Conservation (phyloP, 2,329 filamentous ascomycete genomes). For the Aspergillus neoniger region DNA sequence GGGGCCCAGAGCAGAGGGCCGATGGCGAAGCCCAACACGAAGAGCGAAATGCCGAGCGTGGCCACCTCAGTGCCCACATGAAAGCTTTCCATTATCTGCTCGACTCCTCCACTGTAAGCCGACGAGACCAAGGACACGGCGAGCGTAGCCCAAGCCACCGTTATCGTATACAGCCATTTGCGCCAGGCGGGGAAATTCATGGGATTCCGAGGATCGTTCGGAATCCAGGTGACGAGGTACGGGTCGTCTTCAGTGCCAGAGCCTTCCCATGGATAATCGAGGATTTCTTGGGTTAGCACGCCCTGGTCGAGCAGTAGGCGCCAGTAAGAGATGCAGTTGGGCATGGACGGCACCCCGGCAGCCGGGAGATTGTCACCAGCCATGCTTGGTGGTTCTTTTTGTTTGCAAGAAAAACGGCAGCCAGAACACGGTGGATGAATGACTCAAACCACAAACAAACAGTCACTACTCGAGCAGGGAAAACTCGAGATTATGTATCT, state of each 20-base stretch:
- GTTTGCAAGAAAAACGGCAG: not conserved
- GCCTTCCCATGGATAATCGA: slow-evolving; percentile 33
- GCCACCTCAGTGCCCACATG: slow-evolving; percentile 34
- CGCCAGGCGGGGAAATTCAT: slow-evolving; percentile 35
- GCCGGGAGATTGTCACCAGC: not conserved
- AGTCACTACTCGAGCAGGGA: not conserved
- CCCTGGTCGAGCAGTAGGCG: slow-evolving; percentile 20
- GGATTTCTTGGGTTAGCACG: slow-evolving; percentile 31
- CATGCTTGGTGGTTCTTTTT: not conserved
- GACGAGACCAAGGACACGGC: slow-evolving; percentile 44
- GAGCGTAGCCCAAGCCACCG: slow-evolving; percentile 40
- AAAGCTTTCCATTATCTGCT: slow-evolving; percentile 36
- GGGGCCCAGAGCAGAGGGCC: slow-evolving; percentile 47
- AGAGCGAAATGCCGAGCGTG: slow-evolving; percentile 45
- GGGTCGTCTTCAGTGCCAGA: slow-evolving; percentile 44
- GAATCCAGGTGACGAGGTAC: slow-evolving; percentile 42
- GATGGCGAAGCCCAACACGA: slow-evolving; percentile 48
- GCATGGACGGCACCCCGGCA: slow-evolving; percentile 13
- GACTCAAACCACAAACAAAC: not conserved
- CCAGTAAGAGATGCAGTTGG: slow-evolving; percentile 18
- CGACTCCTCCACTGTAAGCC: slow-evolving; percentile 41
- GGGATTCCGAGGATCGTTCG: slow-evolving; percentile 44
- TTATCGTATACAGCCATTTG: slow-evolving; percentile 43
- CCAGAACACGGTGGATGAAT: not conserved
- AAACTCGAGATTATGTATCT: not conserved